Base-by-base conservation (phyloP, 768 basidiomycete genomes). In the Suillus lakei region DNA sequence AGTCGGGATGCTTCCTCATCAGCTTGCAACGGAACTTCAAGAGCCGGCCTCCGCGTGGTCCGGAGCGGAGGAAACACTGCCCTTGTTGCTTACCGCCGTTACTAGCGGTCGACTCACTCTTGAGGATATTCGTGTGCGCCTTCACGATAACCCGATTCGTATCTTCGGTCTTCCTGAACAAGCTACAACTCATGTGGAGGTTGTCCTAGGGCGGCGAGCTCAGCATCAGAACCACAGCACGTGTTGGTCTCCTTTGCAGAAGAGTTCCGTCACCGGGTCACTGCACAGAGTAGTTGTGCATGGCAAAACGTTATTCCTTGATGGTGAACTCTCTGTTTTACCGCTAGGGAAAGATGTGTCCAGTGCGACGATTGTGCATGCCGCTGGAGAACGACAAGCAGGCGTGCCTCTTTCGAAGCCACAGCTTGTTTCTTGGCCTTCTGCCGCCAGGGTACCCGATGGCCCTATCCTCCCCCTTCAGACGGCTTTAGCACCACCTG, bases 91-190 rank as follows among this genome's bases (percentile, higher is more conserved):
- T 53, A 91, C 90, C 4, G 97, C 98, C 1, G 94, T 98, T 21
- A 79, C 84, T 4, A 85, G 92, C 12, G 91, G 92, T 10, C 88
- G 87, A 39, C 82, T 99, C 32, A 92, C 91, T 0, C 81, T 98
- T 62, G 87, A 93, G 46, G 94, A 93, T 74, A 88, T 99, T 69
- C 88, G 88, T 41, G 73, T 82, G n/a, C 88, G 95, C 55, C 76
- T 98, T 21, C 89, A 95, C 74, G 96, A 98, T 72, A 98, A 98
- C 77, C 97, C 98, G 2, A 86, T 92, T 23, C 85, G 87, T 46
- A 98, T 99, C 74, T 98, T 99, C 74, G 91, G 90, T 39, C 84
- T 99, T 15, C 90, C 94, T 0, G 95, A 98, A 67, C 93, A 95
- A 73, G 73, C 85, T 6, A 86, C 94, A 66, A 95, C 96, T 1